These are phyloP conservation scores for Gossypium bickii DNA, from an alignment of 345 rosid species.

Conservation along the genomic window DNA sequence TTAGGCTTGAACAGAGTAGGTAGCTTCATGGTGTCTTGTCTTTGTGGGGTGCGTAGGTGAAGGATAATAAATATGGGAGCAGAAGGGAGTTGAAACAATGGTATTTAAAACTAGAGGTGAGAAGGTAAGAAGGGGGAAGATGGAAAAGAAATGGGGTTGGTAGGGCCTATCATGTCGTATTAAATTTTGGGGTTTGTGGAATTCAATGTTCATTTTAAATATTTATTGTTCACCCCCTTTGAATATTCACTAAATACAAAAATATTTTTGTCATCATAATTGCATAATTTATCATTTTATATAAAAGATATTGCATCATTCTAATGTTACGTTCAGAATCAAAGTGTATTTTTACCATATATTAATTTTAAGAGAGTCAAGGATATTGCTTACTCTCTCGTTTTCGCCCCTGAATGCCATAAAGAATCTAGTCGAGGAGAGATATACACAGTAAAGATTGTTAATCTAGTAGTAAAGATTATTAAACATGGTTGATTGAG, in stretches of 20 bases:
- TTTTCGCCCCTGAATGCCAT: too few species aligned
- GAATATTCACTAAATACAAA: neutral
- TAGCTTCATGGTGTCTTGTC: conserved; percentile 29
- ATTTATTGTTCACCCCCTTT: conserved; percentile 14
- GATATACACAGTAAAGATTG: too few species aligned
- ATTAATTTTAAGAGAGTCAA: too few species aligned
- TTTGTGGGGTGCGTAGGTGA: neutral
- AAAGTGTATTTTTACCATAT: too few species aligned
- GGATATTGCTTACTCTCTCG: rapidly evolving
- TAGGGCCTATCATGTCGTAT: conserved; percentile 27
- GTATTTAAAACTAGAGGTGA: conserved; percentile 30
- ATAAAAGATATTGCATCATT: too few species aligned
- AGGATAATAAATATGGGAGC: conserved; percentile 23
- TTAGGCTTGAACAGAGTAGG: conserved; percentile 41
- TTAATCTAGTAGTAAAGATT: too few species aligned
- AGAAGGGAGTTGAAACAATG: conserved; percentile 19
- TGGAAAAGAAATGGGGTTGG: conserved; percentile 24
- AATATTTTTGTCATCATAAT: neutral
- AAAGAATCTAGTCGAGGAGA: too few species aligned
- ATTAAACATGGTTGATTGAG: too few species aligned
- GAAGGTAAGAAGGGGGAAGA: conserved; percentile 4
- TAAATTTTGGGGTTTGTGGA: conserved; percentile 21
- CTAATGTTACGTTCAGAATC: rapidly evolving
- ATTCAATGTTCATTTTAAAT: conserved; percentile 17
- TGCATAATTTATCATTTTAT: too few species aligned